Evolutionary conservation across 2,329 filamentous ascomycete species (phyloP).

Genomic region (Cytospora piceae): DNA sequence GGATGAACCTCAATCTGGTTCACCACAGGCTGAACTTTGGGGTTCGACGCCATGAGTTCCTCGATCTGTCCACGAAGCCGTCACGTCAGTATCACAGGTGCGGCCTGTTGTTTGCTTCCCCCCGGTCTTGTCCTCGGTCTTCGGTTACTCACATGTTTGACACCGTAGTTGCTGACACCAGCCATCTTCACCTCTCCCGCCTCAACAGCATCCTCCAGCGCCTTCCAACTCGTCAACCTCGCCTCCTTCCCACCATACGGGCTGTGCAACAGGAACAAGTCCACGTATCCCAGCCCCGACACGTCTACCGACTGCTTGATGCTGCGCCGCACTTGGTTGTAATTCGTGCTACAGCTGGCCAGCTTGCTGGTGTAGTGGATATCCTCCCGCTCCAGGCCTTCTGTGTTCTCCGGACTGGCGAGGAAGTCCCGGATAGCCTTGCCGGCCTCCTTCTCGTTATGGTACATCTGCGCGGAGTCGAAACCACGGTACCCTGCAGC

Average conservation of each 20-base stretch:
- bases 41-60: constrained; percentile 67
- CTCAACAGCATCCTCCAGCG: constrained; percentile 74
- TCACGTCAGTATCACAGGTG: constrained; percentile 11
- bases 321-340: constrained; percentile 67
- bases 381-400: constrained; percentile 64
- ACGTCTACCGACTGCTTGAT: constrained; percentile 68
- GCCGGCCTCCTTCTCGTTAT: constrained; percentile 74
- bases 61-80: constrained; percentile 54
- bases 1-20: constrained; percentile 85
- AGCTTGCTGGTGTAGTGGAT: constrained; percentile 84
- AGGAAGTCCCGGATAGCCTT: constrained; percentile 65
- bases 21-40: constrained; percentile 66
- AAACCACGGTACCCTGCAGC: constrained; percentile 56
- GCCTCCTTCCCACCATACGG: constrained; percentile 74
- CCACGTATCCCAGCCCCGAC: constrained; percentile 73
- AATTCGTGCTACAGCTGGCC: constrained; percentile 64
- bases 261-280: constrained; percentile 78
- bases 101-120: neutral
- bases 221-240: constrained; percentile 73
- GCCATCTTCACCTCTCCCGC: constrained; percentile 72
- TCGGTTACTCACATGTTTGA: constrained; percentile 65
- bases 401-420: constrained; percentile 43
- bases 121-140: neutral
- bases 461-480: constrained; percentile 59
- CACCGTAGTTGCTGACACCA: constrained; percentile 79